Evolutionary conservation across 352 stramenopile species (phyloP), one percentile per base, ranked within the genome.

Genomic region (Phytophthora crassamura): DNA sequence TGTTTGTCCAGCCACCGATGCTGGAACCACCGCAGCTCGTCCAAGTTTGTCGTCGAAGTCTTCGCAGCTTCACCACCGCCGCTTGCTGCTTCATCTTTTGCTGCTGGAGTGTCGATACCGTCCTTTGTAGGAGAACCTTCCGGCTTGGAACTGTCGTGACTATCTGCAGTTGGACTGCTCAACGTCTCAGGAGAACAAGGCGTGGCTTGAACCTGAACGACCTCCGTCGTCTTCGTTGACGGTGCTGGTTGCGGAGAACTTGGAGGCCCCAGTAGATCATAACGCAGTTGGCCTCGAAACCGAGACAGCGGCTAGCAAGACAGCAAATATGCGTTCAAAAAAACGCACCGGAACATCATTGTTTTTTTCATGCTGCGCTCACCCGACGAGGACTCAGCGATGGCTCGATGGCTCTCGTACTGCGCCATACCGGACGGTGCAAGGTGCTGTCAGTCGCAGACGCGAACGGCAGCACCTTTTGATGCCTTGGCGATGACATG

Each of bases 1-100:
- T 91, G 86, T 40, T 86, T 90, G 56, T 80, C 75, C 11, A 94
- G 74, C 86, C 86, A 94, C 0, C 79, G 80, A 39, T 94, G 86
- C 52, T 91, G 74, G 32, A 88, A 78, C 86, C 86, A 94, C 50
- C 82, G 74, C 47, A 93, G 59, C 49, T 93, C 84, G 11, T 91
- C 84, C 4, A 79, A 35, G 54, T 90, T 91, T 12, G 56, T 78
- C 47, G 62, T 46, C n/a, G 20, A 11, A 14, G 35, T 56, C 15
- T 46, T 70, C 18, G 5, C 14, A 65, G 25, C 36, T 45, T 18
- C 25, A 25, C 39, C 46, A 41, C 20, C 20, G 18, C 33, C 28
- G 8, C 7, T 8, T 51, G 39, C 9, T 58, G 42, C 14, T 25
- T 67, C 46, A 28, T 22, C n/a, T 48, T 12, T 8, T 36, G 25